A percentile compares a stretch with the other conserved stretches of the same genome.
phyloP scores from a whole-genome alignment of 75 land plant genomes.

The Pinus tabuliformis region DNA sequence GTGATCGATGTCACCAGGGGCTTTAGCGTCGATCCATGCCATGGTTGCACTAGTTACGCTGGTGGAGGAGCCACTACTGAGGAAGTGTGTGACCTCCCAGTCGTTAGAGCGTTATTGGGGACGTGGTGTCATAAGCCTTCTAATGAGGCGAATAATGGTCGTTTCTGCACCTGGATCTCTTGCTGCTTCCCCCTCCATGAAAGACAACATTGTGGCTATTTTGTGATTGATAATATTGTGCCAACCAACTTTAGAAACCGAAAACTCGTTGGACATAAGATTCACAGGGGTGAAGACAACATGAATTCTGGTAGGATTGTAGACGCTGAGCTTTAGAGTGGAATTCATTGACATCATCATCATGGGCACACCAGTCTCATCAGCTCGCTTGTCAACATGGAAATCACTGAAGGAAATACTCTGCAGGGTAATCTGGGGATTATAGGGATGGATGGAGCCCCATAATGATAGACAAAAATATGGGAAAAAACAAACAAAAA shows the following conservation, averaged over 20 bases:
- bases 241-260: conserved; percentile 22
- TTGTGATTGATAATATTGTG: conserved; percentile 55
- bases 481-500: no score
- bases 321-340: no score
- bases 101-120: not conserved
- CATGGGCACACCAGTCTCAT: no score
- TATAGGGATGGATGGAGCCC: no score
- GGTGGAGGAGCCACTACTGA: conserved; percentile 21
- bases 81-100: conserved; percentile 5
- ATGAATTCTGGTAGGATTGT: no score
- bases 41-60: conserved; percentile 44
- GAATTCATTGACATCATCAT: no score
- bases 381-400: no score
- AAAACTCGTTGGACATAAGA: no score
- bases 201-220: conserved; percentile 37
- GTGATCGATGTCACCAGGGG: conserved; percentile 72
- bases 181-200: not conserved
- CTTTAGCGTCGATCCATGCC: conserved; percentile 88
- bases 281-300: no score
- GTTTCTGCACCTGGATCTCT: not conserved
- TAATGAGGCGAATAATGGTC: not conserved
- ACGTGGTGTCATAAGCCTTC: not conserved
- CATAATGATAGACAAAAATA: no score
- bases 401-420: no score
- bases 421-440: no score